Base-by-base conservation (phyloP, 148 eudicot genomes). In the Rhododendron ferrugineum region DNA sequence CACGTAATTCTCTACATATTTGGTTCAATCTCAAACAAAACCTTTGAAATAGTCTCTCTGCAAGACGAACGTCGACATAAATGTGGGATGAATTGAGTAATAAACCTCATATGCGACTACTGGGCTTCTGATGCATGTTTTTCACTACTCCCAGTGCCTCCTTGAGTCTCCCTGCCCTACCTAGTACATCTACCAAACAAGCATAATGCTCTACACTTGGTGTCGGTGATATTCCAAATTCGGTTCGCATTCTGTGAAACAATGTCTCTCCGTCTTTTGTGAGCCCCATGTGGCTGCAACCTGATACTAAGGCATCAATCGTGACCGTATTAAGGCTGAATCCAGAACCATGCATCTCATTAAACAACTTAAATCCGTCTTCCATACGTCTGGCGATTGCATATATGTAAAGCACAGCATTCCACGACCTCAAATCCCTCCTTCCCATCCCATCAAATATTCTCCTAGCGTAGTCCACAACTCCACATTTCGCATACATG, bases 401-500 rank as follows among this genome's bases (percentile, higher is more conserved):
- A 91, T 81, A 91, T 0, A 88, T 90, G 28, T 85, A 86, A 3
- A 91, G 79, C 84, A 88, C 37, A 10, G 87, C 87, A 60, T 89
- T 89, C 90, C 90, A 91, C 0, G 90, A 84, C 11, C 89, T 86
- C 60, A 89, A 64, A 85, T 91, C 91, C 75, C 58, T 89, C 58
- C 50, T 80, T 22, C 23, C 60, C 89, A 91, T 91, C 30, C 60
- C 64, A 73, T 85, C 73, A 78, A 91, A 89, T 85, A 89, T 83
- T 84, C 80, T 84, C 85, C 66, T 80, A 82, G 90, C 73, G 78
- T 86, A 88, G 79, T 79, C 87, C 83, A 82, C 68, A 46, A 22
- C 86, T 77, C 91, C 93, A 82, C 93, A 88, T 85, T 89, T 91
- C 9, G 88, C 90, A 78, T 91, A 88, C 90, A 88, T 88, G 82